These are phyloP conservation scores for Colletotrichum plurivorum DNA, from an alignment of 2,329 filamentous ascomycete species.

Conservation along the genomic window DNA sequence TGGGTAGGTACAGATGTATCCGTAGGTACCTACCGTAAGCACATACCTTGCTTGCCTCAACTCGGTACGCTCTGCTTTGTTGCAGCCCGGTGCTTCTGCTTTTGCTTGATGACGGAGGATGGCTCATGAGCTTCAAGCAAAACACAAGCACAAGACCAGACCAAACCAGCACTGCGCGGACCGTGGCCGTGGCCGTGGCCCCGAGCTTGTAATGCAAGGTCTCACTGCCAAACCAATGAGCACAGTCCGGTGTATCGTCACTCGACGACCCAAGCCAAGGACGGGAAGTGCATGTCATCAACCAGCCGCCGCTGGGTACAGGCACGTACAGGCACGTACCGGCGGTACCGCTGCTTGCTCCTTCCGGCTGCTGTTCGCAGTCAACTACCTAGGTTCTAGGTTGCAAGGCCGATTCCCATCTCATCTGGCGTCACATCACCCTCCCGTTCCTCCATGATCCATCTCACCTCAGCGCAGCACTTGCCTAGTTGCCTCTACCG, in stretches of 20 bases:
- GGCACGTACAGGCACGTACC: not conserved
- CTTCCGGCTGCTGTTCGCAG: not conserved
- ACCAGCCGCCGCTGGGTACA: not conserved
- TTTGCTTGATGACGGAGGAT: constrained; percentile 20
- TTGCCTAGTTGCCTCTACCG: not conserved
- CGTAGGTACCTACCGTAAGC: no score
- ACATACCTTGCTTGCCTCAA: no score
- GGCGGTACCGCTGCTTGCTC: not conserved
- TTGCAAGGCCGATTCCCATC: no score
- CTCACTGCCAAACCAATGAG: constrained; percentile 30
- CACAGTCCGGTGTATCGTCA: constrained; percentile 25
- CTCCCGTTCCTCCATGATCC: no score
- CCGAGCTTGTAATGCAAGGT: constrained; percentile 33
- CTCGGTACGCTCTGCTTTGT: not conserved
- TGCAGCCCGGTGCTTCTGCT: not conserved
- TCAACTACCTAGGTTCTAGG: not conserved
- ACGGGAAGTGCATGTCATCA: not conserved
- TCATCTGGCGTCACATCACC: no score
- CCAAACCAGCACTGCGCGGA: constrained; percentile 37
- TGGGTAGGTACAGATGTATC: not conserved
- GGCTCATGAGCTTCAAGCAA: constrained; percentile 33
- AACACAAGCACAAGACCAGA: constrained; percentile 26
- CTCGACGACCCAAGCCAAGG: constrained; percentile 3
- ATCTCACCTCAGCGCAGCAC: not conserved
- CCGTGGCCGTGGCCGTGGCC: constrained; percentile 36